A percentile compares a stretch with the other conserved stretches of the same genome.
Conservation (phyloP, 495 filamentous ascomycete genomes). For the Chaetomium fimeti region DNA sequence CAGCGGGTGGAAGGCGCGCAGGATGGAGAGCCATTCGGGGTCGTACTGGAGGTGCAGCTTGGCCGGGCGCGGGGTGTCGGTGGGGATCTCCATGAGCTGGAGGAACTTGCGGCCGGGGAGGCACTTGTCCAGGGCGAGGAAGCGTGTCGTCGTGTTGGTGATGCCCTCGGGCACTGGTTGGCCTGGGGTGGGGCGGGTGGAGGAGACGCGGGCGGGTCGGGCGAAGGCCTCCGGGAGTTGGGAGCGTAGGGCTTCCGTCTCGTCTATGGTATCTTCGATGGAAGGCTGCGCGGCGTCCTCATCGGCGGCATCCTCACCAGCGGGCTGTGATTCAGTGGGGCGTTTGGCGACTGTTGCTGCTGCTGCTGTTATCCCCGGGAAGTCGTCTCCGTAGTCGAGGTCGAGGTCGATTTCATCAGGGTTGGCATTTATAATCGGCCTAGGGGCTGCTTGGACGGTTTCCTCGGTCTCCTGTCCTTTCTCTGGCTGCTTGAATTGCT, state of each 20-base stretch:
- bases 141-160: conserved; percentile 71
- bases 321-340: not conserved
- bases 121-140: conserved; percentile 89
- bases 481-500: conserved; percentile 54
- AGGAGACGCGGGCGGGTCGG: conserved; percentile 36
- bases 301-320: not conserved
- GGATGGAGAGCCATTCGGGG: conserved; percentile 92
- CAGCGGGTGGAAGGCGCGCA: conserved; percentile 67
- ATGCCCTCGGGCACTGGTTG: conserved; percentile 54
- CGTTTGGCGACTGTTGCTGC: not conserved
- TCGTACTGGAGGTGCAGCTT: conserved; percentile 69
- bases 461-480: conserved; percentile 8
- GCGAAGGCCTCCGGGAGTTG: conserved; percentile 67
- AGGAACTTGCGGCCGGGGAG: conserved; percentile 75
- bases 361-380: conserved; percentile 26
- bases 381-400: conserved; percentile 51
- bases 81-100: conserved; percentile 63
- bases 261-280: conserved; percentile 35
- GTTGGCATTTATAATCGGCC: conserved; percentile 35
- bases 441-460: not conserved
- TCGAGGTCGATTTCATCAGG: conserved; percentile 58
- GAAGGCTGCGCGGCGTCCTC: not conserved
- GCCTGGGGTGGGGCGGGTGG: conserved; percentile 38
- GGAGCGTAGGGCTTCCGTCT: conserved; percentile 57
- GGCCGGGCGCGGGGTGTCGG: conserved; percentile 31